Base-by-base conservation (phyloP, 2,329 filamentous ascomycete genomes). In the Davidsoniella neocaledoniae region DNA sequence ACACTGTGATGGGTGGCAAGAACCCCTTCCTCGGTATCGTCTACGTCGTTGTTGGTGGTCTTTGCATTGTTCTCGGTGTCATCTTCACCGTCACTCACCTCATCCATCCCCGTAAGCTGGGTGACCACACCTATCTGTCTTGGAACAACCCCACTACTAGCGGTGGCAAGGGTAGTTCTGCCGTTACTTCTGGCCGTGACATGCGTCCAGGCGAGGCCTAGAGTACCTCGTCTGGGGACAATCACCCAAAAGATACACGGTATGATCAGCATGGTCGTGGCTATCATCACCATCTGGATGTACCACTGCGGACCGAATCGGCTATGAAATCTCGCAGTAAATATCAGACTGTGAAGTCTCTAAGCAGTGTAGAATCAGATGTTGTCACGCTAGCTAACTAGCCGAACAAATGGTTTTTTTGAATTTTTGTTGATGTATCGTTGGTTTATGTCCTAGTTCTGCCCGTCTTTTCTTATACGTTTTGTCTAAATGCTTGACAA, bases 11-110 rank as follows among this genome's bases (percentile, higher is more conserved):
- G 73, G 91, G 91, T 52, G 91, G 91, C 57, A 85, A 83, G 60
- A 98, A 98, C 63, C 83, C 86, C 23, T 96, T 95, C 72, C 76
- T 96, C 47, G 91, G 91, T 43, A 98, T 98, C 57, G 87, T 88
- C 37, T 98, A 96, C 65, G 73, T 96, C 25, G 86, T 94, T 14
- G 86, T 98, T 9, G 90, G 88, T 51, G 91, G 90, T 44, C 73
- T 96, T 53, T 98, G 91, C 68, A 82, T 98, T 57, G 62, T 95
- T 25, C 76, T 98, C 7, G 91, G 91, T 46, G 77, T 78, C 23
- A 63, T 96, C 49, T 98, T 98, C 67, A 88, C 90, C 33, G 74
- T 86, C 54, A 88, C 86, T 0, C 88, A 96, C 67, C 72, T 96
- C 55, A 79, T 98, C 65, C 88, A 84, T 62, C 91, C 91, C 54